Conservation (phyloP, 1,284 basidiomycete species). For the Microbotryum violaceum region DNA sequence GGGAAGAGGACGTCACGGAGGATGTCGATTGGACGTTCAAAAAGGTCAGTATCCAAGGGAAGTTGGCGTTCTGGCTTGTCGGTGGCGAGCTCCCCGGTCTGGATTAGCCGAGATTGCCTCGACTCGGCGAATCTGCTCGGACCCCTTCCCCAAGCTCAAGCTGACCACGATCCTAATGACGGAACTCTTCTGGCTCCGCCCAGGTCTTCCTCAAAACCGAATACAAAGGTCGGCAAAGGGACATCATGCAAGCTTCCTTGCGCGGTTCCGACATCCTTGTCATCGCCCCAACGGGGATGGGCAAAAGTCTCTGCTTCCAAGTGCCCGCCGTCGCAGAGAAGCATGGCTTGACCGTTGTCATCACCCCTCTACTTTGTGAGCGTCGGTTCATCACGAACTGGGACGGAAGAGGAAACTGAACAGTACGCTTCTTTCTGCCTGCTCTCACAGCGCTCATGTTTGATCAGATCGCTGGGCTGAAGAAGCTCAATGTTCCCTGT, state of each 20-base stretch:
- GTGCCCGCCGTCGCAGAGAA: slow-evolving; percentile 65
- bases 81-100: too few species aligned
- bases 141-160: too few species aligned
- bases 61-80: too few species aligned
- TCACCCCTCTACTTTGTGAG: slow-evolving; percentile 68
- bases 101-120: not conserved
- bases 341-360: slow-evolving; percentile 66
- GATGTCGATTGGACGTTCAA: too few species aligned
- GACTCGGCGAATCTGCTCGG: not conserved
- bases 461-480: slow-evolving; percentile 65
- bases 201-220: slow-evolving; percentile 56
- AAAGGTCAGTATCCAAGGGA: too few species aligned
- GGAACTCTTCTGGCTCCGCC: too few species aligned
- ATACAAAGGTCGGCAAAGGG: slow-evolving; percentile 68
- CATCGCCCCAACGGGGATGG: slow-evolving; percentile 79
- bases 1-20: too few species aligned
- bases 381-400: slow-evolving; percentile 1
- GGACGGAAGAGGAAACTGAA: not conserved
- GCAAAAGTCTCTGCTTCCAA: slow-evolving; percentile 85
- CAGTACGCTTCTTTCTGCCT: not conserved
- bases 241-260: slow-evolving; percentile 62
- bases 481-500: slow-evolving; percentile 52
- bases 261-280: slow-evolving; percentile 64
- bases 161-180: too few species aligned
- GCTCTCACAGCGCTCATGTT: slow-evolving; percentile 62